Base-by-base conservation (phyloP, 495 filamentous ascomycete species). In the Lepraria neglecta region DNA sequence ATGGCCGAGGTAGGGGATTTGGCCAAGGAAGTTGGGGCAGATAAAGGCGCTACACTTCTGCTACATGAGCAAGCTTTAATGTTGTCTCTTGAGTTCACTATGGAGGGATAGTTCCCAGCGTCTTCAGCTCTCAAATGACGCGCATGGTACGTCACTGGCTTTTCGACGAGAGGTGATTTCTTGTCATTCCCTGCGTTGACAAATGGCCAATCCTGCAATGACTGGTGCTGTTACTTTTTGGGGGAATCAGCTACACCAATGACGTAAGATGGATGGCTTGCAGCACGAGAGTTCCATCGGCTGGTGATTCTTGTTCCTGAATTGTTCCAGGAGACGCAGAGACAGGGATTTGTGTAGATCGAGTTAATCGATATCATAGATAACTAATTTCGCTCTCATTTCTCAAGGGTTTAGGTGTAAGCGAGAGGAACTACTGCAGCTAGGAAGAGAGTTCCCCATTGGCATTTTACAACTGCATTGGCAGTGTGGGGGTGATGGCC, bases 21-120 rank as follows among this genome's bases (percentile, higher is more conserved):
- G 58, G 58, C 40, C 58, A 33, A 60, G 58, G 58, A 43, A 24
- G 58, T 21, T 52, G 58, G 58, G 40, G 14, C 24, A 60, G 47
- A 42, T 42, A 52, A 33, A 15, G 14, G 6, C 17, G 19, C 17
- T 14, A n/a, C 7, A 30, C 17, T 43, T 51, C 15, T 19, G 24
- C 9, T 19, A n/a, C 0, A 44, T 12, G 17, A 11, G 14, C 35
- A 6, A 51, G 9, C 9, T 27, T 44, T 6, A 55, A 40, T 5
- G 11, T 38, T 33, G 28, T 55, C 19, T 6, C 52, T 15, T 54
- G 21, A 10, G 35, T 7, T 38, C 12, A 38, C 7, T 10, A 38
- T 0, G 6, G 7, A 38, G 3, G 35, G 2, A 12, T 10, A 38
- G 35, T 38, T 11, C 11, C 33, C 6, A 38, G 33, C 50, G 17